Percentiles rank a stretch among this genome's conserved stretches.
phyloP scores from a whole-genome alignment of 352 stramenopile genomes.

The Phytopythium helicoides region DNA sequence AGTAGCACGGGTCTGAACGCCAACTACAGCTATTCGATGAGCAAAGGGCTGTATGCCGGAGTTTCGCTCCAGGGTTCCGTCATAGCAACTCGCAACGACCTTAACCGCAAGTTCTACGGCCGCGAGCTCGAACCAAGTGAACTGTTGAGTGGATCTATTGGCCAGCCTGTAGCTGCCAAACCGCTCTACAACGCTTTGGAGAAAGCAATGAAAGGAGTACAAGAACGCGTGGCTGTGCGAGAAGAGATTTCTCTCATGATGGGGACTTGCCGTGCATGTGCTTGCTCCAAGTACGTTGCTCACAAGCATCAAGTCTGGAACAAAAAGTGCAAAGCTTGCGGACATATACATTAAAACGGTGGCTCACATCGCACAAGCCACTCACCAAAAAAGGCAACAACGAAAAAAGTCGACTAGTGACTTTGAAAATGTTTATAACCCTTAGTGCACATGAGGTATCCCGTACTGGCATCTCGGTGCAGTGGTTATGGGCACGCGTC shows the following conservation, averaged over 20 bases:
- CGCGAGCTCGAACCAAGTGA: constrained; percentile 23
- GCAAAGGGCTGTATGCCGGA: constrained; percentile 85
- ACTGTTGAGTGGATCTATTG: constrained; percentile 28
- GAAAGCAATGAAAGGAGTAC: constrained; percentile 29
- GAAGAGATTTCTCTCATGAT: constrained; percentile 38
- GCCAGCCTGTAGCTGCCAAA: constrained; percentile 20
- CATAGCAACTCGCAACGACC: constrained; percentile 56
- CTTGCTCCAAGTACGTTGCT: constrained; percentile 35
- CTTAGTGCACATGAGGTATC: no score
- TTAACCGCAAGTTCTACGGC: constrained; percentile 90
- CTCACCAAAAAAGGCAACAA: no score
- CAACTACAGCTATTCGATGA: constrained; percentile 88
- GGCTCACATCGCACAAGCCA: no score
- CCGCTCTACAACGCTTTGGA: constrained; percentile 37
- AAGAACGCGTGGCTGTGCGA: constrained; percentile 31
- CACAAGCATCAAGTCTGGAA: constrained; percentile 53
- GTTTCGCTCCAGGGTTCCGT: constrained; percentile 82
- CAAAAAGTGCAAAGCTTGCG: constrained; percentile 64
- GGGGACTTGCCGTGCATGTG: constrained; percentile 39
- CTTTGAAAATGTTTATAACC: no score
- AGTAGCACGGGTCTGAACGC: constrained; percentile 44
- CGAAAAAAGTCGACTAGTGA: no score
- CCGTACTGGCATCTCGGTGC: no score
- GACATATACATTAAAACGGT: constrained; percentile 51
- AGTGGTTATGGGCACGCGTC: no score